phyloP scores from a whole-genome alignment of 768 basidiomycete species.

The Tulasnella sp. region DNA sequence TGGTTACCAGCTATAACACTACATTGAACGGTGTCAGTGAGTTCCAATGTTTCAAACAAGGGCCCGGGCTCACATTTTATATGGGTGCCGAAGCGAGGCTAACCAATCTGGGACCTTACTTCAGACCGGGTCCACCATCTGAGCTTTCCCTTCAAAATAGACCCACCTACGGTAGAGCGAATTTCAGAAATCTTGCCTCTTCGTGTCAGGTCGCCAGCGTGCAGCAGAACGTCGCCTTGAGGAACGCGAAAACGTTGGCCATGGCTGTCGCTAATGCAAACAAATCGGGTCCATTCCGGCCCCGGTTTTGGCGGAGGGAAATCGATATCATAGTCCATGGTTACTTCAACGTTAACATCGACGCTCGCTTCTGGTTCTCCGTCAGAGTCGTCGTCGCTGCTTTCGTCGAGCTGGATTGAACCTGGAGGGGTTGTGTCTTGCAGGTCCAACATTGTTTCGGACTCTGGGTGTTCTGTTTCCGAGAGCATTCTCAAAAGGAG shows the following conservation, averaged over 20 bases:
- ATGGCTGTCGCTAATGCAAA: conserved; percentile 40
- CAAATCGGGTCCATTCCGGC: conserved; percentile 36
- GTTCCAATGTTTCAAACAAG: not conserved
- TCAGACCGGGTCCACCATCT: not conserved
- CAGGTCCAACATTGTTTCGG: not conserved
- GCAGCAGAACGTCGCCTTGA: conserved; percentile 38
- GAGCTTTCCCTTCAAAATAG: not conserved
- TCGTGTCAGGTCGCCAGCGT: conserved; percentile 39
- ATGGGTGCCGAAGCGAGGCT: conserved; percentile 17
- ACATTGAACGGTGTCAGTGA: not conserved
- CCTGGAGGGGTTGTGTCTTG: not conserved
- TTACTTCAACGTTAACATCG: conserved; percentile 10
- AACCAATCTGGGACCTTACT: conserved; percentile 26
- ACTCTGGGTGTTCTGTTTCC: not conserved
- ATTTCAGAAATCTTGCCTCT: conserved; percentile 15
- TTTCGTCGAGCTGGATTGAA: not conserved
- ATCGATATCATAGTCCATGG: conserved; percentile 33
- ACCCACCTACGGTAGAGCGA: not conserved
- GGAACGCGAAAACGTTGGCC: conserved; percentile 37
- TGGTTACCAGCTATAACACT: conserved; percentile 38
- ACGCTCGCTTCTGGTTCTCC: not conserved
- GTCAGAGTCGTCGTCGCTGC: not conserved
- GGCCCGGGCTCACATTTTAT: conserved; percentile 33
- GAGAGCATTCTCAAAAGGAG: not conserved
- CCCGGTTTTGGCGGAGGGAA: conserved; percentile 33